These are phyloP conservation scores for Rhynchospora breviuscula DNA, from an alignment of 176 grass and related monocot genomes.

Conservation along the genomic window DNA sequence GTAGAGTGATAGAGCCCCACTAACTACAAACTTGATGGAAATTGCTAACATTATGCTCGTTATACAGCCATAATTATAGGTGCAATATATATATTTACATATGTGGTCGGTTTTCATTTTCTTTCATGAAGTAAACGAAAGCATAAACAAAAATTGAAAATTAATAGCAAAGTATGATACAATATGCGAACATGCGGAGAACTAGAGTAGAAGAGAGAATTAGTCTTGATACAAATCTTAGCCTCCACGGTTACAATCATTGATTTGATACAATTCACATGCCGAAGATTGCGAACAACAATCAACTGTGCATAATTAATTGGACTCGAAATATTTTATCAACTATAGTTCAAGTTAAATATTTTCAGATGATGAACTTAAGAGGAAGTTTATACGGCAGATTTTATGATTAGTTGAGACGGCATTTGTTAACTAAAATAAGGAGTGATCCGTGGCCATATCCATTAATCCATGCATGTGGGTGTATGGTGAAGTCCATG, in stretches of 20 bases:
- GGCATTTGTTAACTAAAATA: not conserved
- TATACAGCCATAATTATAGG: not conserved
- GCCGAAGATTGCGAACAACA: not conserved
- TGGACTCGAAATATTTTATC: not conserved
- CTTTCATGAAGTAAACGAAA: not conserved
- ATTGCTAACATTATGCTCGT: not conserved
- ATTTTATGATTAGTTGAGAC: too few species aligned
- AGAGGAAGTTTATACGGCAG: too few species aligned
- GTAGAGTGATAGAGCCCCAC: not conserved
- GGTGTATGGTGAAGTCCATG: not conserved
- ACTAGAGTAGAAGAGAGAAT: not conserved
- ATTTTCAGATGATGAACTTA: not conserved
- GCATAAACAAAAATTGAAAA: not conserved
- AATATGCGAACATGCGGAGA: not conserved
- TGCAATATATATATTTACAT: not conserved
- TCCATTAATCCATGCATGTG: not conserved
- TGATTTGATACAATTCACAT: constrained; percentile 1
- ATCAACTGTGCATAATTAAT: not conserved
- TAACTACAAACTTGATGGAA: not conserved
- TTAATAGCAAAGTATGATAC: not conserved
- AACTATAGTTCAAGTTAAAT: not conserved
- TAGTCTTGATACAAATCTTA: not conserved
- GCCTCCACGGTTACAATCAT: not conserved
- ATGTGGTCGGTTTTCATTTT: not conserved
- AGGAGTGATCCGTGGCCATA: too few species aligned